Conservation (phyloP, 169 alveolate species). For the Plasmodium cynomolgi region DNA sequence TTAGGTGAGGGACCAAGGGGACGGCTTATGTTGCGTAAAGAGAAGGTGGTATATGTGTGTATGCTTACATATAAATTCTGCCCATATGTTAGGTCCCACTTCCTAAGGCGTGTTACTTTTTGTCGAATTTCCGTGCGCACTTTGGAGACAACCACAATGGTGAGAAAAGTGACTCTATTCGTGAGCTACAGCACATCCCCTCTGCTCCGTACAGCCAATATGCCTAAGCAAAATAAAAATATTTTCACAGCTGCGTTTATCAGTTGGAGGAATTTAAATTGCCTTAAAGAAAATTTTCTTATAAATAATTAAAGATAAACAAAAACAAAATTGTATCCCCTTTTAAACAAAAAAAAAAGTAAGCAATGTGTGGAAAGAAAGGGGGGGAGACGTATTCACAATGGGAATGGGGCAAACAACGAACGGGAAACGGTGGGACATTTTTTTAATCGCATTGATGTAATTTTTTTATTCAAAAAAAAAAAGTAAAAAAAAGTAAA, state of each 20-base stretch:
- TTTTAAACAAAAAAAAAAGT: not conserved
- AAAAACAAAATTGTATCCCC: conserved; percentile 20
- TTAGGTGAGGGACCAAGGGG: not conserved
- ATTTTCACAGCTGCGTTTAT: conserved; percentile 9
- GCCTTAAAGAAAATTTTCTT: conserved; percentile 9
- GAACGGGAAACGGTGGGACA: not conserved
- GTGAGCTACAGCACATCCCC: not conserved
- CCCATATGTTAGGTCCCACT: not conserved
- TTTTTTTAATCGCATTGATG: conserved; percentile 3
- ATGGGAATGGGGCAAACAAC: not conserved
- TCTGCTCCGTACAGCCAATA: not conserved
- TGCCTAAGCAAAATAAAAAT: not conserved
- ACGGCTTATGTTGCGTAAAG: not conserved
- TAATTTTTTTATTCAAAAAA: not conserved
- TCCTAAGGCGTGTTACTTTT: not conserved
- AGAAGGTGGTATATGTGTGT: not conserved
- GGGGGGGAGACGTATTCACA: not conserved
- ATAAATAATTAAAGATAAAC: conserved; percentile 29
- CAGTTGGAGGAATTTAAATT: conserved; percentile 1
- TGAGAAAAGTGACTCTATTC: not conserved
- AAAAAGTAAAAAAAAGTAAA: not conserved
- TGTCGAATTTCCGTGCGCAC: not conserved
- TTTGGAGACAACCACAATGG: not conserved
- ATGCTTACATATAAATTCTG: not conserved
- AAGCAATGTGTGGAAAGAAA: conserved; percentile 1